Conservation (phyloP, 352 stramenopile species). For the Pythium graminicola region DNA sequence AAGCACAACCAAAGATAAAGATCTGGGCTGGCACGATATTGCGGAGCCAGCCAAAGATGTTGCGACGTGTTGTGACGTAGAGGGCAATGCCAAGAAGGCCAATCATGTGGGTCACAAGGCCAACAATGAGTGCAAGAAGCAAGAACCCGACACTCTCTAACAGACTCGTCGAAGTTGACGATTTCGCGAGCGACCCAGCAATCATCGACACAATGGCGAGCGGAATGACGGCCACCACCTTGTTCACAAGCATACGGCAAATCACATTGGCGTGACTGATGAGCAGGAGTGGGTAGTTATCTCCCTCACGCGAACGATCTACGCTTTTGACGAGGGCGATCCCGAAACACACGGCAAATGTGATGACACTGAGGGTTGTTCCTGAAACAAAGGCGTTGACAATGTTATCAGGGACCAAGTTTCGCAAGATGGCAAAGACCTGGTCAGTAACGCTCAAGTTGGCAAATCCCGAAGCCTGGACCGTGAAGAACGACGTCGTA, state of each 20-base stretch:
- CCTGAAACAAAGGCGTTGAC: conserved; percentile 47
- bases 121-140: conserved; percentile 36
- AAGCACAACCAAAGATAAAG: conserved; percentile 74
- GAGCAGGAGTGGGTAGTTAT: conserved; percentile 64
- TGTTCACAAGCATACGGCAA: conserved; percentile 66
- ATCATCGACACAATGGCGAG: conserved; percentile 72
- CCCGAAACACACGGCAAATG: conserved; percentile 64
- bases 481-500: conserved; percentile 38
- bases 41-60: conserved; percentile 61
- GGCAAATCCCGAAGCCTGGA: conserved; percentile 29
- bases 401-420: conserved; percentile 68
- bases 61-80: conserved; percentile 48
- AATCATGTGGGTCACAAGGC: conserved; percentile 42
- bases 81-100: conserved; percentile 45
- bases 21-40: conserved; percentile 66
- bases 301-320: conserved; percentile 35
- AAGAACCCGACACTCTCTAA: conserved; percentile 49
- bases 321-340: conserved; percentile 57
- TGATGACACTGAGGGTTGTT: conserved; percentile 63
- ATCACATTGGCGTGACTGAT: conserved; percentile 61
- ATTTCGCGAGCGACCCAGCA: conserved; percentile 50
- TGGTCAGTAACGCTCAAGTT: conserved; percentile 58
- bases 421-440: conserved; percentile 57
- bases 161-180: conserved; percentile 35
- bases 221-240: conserved; percentile 56